These are phyloP conservation scores for Marchantia polymorpha DNA, from an alignment of 225 moss, liverwort and hornwort genomes.

Conservation along the genomic window DNA sequence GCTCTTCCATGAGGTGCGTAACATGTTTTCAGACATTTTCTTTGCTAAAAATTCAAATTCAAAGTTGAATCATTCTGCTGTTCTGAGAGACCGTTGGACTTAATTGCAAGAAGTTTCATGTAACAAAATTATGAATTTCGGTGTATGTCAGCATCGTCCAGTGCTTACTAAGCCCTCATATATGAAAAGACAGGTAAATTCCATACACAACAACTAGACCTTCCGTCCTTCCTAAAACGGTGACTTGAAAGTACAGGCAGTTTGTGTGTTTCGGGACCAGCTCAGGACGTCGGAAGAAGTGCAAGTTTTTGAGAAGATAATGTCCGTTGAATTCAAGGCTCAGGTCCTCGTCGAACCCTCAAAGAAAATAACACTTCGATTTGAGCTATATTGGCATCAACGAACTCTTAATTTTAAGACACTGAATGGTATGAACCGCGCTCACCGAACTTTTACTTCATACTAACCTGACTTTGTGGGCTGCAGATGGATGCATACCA, in stretches of 20 bases:
- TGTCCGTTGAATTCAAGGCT: constrained; percentile 25
- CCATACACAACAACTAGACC: not conserved
- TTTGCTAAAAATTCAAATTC: too few relatives aligned
- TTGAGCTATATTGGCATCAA: not conserved
- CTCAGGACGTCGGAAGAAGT: constrained; percentile 31
- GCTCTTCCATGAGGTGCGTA: constrained; percentile 30
- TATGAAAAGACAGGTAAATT: not conserved
- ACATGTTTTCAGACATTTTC: too few relatives aligned
- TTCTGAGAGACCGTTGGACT: too few relatives aligned
- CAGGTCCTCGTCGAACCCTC: constrained; percentile 9
- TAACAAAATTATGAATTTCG: too few relatives aligned
- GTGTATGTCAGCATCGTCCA: too few relatives aligned
- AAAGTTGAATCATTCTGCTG: too few relatives aligned
- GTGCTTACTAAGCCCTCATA: too few relatives aligned
- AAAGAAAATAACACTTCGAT: too few relatives aligned
- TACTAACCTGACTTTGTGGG: not conserved
- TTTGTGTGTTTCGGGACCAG: constrained; percentile 35
- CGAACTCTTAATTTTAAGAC: not conserved
- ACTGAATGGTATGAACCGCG: too few relatives aligned
- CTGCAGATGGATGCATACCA: constrained; percentile 21
- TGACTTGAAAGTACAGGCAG: constrained; percentile 26
- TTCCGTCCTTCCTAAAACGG: not conserved
- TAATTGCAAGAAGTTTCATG: too few relatives aligned
- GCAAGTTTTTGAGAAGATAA: constrained; percentile 21
- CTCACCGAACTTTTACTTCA: not conserved